Conservation (phyloP, 202 grass and related monocot species). For the Miscanthus sacchariflorus region DNA sequence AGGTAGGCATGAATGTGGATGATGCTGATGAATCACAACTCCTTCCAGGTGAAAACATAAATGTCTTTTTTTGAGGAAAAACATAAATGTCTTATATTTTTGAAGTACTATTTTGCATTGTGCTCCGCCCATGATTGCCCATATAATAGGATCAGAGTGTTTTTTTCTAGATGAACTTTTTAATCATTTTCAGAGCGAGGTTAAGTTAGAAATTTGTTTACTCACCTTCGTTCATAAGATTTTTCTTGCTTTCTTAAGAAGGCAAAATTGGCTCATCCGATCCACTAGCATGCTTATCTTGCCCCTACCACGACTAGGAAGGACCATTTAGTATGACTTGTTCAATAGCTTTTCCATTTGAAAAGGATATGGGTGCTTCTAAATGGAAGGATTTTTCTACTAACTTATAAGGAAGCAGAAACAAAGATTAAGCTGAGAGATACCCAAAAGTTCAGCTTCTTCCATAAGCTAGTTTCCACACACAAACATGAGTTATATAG, state of each 20-base stretch:
- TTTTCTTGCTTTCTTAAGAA: constrained; percentile 10
- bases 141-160: background rate
- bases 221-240: background rate
- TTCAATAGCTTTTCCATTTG: background rate
- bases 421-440: background rate
- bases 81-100: background rate
- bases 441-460: background rate
- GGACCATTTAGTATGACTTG: constrained; percentile 7
- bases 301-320: background rate
- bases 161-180: background rate
- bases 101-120: background rate
- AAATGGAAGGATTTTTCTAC: background rate
- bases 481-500: background rate
- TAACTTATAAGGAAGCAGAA: background rate
- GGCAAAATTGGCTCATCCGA: background rate
- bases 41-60: background rate
- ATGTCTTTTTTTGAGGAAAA: no score
- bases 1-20: background rate
- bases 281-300: background rate
- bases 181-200: background rate
- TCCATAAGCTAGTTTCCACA: background rate
- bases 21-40: background rate
- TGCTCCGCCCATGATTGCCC: background rate
- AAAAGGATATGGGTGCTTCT: background rate
- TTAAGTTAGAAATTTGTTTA: background rate